A percentile compares a stretch with the other conserved stretches of the same genome.
Evolutionary conservation across 768 basidiomycete species (phyloP).

Genomic region (Leucocoprinus birnbaumii): DNA sequence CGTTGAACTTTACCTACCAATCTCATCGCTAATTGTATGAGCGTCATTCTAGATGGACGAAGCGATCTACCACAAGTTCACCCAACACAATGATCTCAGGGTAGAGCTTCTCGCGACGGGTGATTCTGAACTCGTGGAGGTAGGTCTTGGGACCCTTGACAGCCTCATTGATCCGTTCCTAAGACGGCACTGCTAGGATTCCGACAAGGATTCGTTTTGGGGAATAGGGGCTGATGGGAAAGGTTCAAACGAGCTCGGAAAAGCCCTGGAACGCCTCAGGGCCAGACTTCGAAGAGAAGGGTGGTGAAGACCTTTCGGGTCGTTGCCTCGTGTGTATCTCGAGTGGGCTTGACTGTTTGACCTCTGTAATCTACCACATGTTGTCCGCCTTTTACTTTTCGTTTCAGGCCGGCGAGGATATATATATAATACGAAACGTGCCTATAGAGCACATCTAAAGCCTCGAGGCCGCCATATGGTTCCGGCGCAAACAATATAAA

Average conservation of each 20-base stretch:
- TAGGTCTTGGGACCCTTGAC: slow-evolving; percentile 23
- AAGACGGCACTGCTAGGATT: slow-evolving; percentile 41
- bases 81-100: slow-evolving; percentile 60
- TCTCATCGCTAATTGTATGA: slow-evolving; percentile 2
- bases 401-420: not conserved
- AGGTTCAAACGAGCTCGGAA: slow-evolving; percentile 75
- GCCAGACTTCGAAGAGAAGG: slow-evolving; percentile 39
- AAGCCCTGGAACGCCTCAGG: slow-evolving; percentile 62
- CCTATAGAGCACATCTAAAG: slow-evolving; percentile 12
- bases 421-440: slow-evolving; percentile 9
- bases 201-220: slow-evolving; percentile 79
- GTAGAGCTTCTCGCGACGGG: slow-evolving; percentile 62
- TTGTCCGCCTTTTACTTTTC: slow-evolving; percentile 12
- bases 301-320: slow-evolving; percentile 5
- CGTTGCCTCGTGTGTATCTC: slow-evolving; percentile 23
- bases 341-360: not conserved
- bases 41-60: slow-evolving; percentile 56
- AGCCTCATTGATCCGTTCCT: not conserved
- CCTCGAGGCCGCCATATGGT: slow-evolving; percentile 21
- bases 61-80: slow-evolving; percentile 65
- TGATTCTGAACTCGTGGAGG: slow-evolving; percentile 68
- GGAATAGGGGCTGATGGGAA: slow-evolving; percentile 64
- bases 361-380: slow-evolving; percentile 6
- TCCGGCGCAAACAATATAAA: slow-evolving; percentile 7
- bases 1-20: not conserved